Conservation (phyloP, 495 filamentous ascomycete species). For the Penicillium canescens region DNA sequence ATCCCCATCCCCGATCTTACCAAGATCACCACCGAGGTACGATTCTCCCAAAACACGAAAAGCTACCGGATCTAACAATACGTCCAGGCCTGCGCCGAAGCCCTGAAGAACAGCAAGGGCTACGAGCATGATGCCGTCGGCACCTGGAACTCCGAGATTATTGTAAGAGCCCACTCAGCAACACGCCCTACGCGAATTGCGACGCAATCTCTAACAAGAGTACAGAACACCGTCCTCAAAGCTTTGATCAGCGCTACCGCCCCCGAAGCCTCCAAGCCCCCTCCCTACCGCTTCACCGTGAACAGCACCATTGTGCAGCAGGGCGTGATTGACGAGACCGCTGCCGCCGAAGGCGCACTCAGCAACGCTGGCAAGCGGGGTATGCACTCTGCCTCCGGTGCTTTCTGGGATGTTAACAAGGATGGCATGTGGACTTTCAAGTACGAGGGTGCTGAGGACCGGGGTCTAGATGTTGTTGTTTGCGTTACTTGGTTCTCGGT, state of each 20-base stretch:
- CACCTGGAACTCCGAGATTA: constrained; percentile 87
- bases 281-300: constrained; percentile 83
- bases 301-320: constrained; percentile 99
- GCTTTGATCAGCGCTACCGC: constrained; percentile 80
- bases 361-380: constrained; percentile 75
- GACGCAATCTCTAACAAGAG: constrained; percentile 3
- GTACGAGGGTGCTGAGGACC: constrained; percentile 78
- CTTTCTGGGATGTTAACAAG: constrained; percentile 96
- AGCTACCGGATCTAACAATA: constrained; percentile 1
- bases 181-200: background rate
- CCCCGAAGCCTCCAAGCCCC: constrained; percentile 48
- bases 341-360: constrained; percentile 36
- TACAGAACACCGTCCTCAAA: constrained; percentile 81
- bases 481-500: constrained; percentile 83
- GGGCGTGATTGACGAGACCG: constrained; percentile 45
- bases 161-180: constrained; percentile 57
- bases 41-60: constrained; percentile 19
- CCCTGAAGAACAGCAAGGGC: constrained; percentile 65
- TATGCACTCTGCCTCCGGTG: constrained; percentile 94
- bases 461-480: constrained; percentile 89
- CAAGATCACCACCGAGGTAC: constrained; percentile 81
- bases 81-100: constrained; percentile 74
- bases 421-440: constrained; percentile 99
- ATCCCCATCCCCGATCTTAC: constrained; percentile 72
- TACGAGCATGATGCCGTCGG: constrained; percentile 83